phyloP scores from a whole-genome alignment of 768 basidiomycete genomes.

The Auriscalpium orientale region DNA sequence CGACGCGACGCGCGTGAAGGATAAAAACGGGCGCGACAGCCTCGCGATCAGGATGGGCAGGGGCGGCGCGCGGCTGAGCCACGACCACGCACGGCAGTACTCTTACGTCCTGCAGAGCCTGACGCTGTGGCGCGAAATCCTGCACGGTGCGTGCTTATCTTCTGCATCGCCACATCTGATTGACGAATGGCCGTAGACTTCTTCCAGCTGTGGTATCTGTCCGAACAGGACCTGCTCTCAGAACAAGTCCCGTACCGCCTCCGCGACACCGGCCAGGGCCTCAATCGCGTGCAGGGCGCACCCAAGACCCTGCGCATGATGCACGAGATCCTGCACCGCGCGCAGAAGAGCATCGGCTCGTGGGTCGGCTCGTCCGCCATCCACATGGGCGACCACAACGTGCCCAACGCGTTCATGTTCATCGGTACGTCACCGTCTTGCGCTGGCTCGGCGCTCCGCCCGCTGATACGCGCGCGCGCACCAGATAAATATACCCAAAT shows the following conservation, averaged over 20 bases:
- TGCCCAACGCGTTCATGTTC: constrained; percentile 81
- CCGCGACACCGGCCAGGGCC: constrained; percentile 84
- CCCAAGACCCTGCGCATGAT: constrained; percentile 89
- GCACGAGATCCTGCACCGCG: constrained; percentile 79
- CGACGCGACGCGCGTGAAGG: constrained; percentile 63
- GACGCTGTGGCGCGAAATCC: constrained; percentile 79
- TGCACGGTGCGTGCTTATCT: constrained; percentile 50
- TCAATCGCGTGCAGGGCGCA: constrained; percentile 81
- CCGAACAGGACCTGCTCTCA: constrained; percentile 76
- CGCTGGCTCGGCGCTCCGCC: neutral
- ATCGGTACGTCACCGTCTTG: constrained; percentile 38
- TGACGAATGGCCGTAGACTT: constrained; percentile 46
- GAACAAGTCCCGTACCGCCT: constrained; percentile 70
- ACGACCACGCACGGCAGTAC: constrained; percentile 81
- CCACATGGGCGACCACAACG: constrained; percentile 84
- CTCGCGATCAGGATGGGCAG: constrained; percentile 77
- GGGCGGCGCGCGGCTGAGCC: constrained; percentile 72
- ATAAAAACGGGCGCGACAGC: constrained; percentile 42
- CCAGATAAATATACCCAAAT: constrained; percentile 85
- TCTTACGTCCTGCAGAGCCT: constrained; percentile 82
- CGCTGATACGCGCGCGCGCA: neutral
- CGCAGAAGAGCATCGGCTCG: constrained; percentile 70
- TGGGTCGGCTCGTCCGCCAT: constrained; percentile 87
- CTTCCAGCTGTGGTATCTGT: constrained; percentile 80
- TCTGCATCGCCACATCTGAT: neutral